Evolutionary conservation across 1,284 basidiomycete genomes (phyloP), one percentile per base, ranked within the genome.

Genomic region (Ceratobasidium theobromae): DNA sequence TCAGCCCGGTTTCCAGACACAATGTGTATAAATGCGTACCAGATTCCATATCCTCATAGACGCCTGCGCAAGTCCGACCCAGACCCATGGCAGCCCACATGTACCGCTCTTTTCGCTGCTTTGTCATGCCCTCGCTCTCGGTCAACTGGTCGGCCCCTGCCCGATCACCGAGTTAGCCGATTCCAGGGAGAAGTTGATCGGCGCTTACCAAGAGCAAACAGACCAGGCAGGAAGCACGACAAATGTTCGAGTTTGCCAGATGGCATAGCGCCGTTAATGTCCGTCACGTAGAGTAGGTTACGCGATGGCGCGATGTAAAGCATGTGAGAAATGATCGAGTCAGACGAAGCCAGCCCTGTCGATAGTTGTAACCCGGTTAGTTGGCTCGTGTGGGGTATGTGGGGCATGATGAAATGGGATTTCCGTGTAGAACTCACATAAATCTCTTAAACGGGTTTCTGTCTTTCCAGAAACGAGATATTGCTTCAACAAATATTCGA

Each of bases 401-500:
- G 25, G 25, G 23, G 52, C 2, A 53, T 46, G 38, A 45, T 46
- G 66, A 62, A 21, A 2, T 4, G n/a, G n/a, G n/a, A n/a, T n/a
- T n/a, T n/a, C n/a, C n/a, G n/a, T n/a, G n/a, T n/a, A n/a, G n/a
- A n/a, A 71, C 86, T 45, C 75, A 89, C 88, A 90, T 77, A 88
- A 80, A 70, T 87, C 81, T 3, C 86, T 77, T 68, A 81, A 83
- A 27, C 76, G 76, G 69, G 77, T 80, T 72, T 90, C 86, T 2
- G 81, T 80, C 69, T 81, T 79, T 16, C 79, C 83, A 3, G 86
- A 86, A 18, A 89, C 78, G 9, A 90, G 76, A 74, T 84, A 88
- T 67, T 87, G 84, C 72, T 91, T 91, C 40, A 91, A 79, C 21
- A 88, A 80, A 72, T 91, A 91, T 73, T 91, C 88, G 66, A 90